These are phyloP conservation scores for Cutaneotrichosporon sp. DNA, from an alignment of 1,284 basidiomycete species.

Conservation along the genomic window DNA sequence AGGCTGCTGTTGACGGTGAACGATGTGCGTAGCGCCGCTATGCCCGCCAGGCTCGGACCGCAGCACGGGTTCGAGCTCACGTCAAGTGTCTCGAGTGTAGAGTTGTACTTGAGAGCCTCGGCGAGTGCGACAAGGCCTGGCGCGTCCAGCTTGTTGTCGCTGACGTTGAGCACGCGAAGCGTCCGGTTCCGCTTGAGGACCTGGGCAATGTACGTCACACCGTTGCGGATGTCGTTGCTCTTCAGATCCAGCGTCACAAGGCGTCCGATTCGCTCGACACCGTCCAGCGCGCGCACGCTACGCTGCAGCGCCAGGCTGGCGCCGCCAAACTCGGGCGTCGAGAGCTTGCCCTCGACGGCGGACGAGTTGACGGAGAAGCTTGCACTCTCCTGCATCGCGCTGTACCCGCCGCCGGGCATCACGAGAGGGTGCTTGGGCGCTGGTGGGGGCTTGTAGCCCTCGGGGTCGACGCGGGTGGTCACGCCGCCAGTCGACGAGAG, in stretches of 20 bases:
- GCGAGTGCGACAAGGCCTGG: conserved; percentile 77
- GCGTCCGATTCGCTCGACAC: conserved; percentile 77
- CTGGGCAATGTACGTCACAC: conserved; percentile 88
- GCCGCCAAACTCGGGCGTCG: conserved; percentile 31
- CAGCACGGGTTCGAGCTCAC: conserved; percentile 90
- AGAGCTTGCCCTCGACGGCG: conserved; percentile 36
- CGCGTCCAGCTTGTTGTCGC: conserved; percentile 89
- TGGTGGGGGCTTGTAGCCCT: conserved; percentile 43
- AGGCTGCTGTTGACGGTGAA: conserved; percentile 91
- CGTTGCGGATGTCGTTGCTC: conserved; percentile 85
- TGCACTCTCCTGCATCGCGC: conserved; percentile 36
- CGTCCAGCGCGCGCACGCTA: conserved; percentile 78
- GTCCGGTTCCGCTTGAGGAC: conserved; percentile 95
- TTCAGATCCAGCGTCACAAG: conserved; percentile 86
- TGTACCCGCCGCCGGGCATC: conserved; percentile 39
- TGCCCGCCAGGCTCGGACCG: conserved; percentile 80
- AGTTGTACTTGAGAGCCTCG: conserved; percentile 96
- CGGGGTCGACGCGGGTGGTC: conserved; percentile 64
- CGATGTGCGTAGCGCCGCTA: conserved; percentile 83
- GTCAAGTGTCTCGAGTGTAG: conserved; percentile 89
- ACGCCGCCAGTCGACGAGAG: conserved; percentile 76
- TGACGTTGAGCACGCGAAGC: conserved; percentile 87
- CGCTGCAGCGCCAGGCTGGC: conserved; percentile 56
- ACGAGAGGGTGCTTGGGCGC: conserved; percentile 40
- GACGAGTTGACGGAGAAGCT: conserved; percentile 21